Percentiles rank a stretch among this genome's conserved stretches.
phyloP scores from a whole-genome alignment of 345 rosid species.

The Pistacia integerrima region DNA sequence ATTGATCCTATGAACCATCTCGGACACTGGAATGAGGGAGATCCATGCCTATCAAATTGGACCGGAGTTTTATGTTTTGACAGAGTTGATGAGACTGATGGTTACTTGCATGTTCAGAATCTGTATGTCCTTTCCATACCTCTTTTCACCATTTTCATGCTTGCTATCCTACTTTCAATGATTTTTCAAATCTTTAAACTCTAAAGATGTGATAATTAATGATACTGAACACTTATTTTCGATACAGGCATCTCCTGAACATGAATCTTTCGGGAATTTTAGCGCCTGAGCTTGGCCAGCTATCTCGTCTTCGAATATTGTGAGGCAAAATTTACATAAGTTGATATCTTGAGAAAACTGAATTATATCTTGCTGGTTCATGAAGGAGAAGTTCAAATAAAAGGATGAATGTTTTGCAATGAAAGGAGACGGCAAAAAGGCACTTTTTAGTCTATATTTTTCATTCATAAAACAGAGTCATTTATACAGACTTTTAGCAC shows the following conservation, averaged over 20 bases:
- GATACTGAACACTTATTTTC: conserved; percentile 9
- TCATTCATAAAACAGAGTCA: no score
- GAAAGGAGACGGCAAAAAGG: no score
- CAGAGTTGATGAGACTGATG: conserved; percentile 39
- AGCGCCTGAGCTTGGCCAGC: conserved; percentile 68
- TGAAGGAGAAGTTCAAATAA: no score
- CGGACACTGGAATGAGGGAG: conserved; percentile 68
- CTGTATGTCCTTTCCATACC: conserved; percentile 53
- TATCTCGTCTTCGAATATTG: conserved; percentile 64
- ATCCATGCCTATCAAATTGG: conserved; percentile 88
- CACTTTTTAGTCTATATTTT: no score
- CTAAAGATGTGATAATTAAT: background rate
- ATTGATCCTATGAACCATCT: conserved; percentile 58
- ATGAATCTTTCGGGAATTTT: conserved; percentile 86
- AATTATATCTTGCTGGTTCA: conserved; percentile 3
- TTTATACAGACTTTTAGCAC: no score
- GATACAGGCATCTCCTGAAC: conserved; percentile 63
- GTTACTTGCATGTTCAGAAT: conserved; percentile 63
- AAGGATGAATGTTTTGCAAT: no score
- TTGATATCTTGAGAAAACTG: background rate
- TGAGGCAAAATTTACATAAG: conserved; percentile 40
- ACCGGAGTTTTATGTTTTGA: conserved; percentile 63
- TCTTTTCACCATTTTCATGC: background rate
- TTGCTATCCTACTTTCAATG: background rate
- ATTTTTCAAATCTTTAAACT: background rate